Base-by-base conservation (phyloP, 2,329 filamentous ascomycete genomes). In the Xylaria sp. region DNA sequence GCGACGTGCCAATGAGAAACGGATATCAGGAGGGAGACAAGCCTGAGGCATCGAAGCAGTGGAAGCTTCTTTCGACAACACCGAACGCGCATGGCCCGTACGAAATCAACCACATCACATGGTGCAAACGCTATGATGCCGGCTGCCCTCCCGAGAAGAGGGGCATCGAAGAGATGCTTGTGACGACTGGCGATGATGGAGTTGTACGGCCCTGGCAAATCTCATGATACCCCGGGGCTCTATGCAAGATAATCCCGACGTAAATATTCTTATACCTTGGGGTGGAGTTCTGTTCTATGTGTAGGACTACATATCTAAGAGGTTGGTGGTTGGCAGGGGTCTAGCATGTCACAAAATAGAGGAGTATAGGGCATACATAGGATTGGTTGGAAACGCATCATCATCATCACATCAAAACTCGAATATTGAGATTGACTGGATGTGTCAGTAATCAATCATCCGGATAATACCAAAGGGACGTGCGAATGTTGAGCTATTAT, bases 181-280 rank as follows among this genome's bases (percentile, higher is more conserved):
- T 98, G 23, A 96, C 92, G 18, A 97, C 94, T 0, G 96, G 95
- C 0, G 96, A 99, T 79, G 94, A 98, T 81, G 96, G 96, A 0
- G 85, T 92, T 62, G 92, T 98, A 34, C 91, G 91, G 76, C 90
- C 94, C 1, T 99, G 96, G 95, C 86, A 88, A 71, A 77, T 93
- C 20, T n/a, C 66, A 48, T 72, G 54, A 67, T 61, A 63, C 56
- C 41, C 23, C 20, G 3, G n/a, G 7, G 20, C 39, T 65, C 10
- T 44, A 46, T 58, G n/a, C 25, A n/a, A 18, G 23, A 31, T 52
- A 41, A 20, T 20, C 1, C 41, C 13, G 13, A 46, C 23, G 41
- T 28, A 20, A n/a, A 56, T 61, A 28, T 55, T 48, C 3, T 56
- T 50, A 48, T 58, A 15, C 7, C 3, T 59, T 39, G 25, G 20